Evolutionary conservation across 768 basidiomycete species (phyloP), one percentile per base, ranked within the genome.

Genomic region (Tulasnella sp.): DNA sequence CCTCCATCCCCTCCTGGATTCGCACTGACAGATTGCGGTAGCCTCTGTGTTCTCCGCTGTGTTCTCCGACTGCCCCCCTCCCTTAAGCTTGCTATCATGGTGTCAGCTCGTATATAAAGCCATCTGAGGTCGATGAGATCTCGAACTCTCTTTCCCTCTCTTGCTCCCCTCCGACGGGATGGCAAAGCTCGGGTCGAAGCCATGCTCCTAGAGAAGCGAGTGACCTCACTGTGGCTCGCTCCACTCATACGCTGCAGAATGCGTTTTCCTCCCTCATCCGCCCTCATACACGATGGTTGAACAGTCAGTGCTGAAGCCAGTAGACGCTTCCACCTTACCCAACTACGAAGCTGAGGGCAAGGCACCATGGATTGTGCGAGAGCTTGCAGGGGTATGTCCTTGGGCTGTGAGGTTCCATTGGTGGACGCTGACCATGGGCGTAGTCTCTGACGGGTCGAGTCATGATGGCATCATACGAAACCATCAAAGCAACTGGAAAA

Each of bases 361-460:
- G 8, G 90, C 89, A 20, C 90, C 90, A 81, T 92, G 91, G 91
- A 46, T 46, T 20, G 46, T 46, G 46, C 46, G 46, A 46, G 46
- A 46, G 89, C 88, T 93, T 8, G 90, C 90, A n/a, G 91, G 91
- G 82, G 91, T 91, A 84, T 83, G 89, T 88, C 24, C n/a, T 46
- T 76, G 37, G 34, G 6, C 22, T 11, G n/a, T n/a, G 31, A 5
- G 24, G 18, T 1, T 18, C 34, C 34, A 22, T 44, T 7, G 40
- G 24, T n/a, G 18, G 54, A 18, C 12, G 7, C 24, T 46, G 24
- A 37, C 22, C 16, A 28, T 31, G 37, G 34, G 3, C 80, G 16
- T 84, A 91, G 90, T 90, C 90, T 3, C 89, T 91, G 87, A 90
- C 90, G 1, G 91, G 91, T 4, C 85, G 91, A 79, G 90, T 93